phyloP scores from a whole-genome alignment of 352 stramenopile genomes.

The Peronospora destructor region DNA sequence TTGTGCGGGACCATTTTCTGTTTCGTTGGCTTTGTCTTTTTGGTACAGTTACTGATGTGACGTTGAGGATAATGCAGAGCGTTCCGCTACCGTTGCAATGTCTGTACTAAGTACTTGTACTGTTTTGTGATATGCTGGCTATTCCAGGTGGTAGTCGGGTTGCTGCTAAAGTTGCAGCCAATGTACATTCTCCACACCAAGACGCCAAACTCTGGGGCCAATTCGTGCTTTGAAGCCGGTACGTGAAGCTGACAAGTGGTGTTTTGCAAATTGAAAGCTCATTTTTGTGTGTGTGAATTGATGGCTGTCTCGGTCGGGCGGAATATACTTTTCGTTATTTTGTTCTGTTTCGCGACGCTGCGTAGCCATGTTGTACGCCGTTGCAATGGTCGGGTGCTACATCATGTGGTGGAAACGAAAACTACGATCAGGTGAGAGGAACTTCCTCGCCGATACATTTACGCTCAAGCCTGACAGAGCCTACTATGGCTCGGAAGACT shows the following conservation, averaged over 20 bases:
- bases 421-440: conserved; percentile 30
- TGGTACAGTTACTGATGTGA: conserved; percentile 33
- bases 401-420: conserved; percentile 54
- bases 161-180: conserved; percentile 67
- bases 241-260: too few relatives aligned
- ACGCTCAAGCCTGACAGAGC: conserved; percentile 44
- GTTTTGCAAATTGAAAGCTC: background rate
- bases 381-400: conserved; percentile 42
- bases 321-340: background rate
- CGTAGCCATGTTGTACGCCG: conserved; percentile 51
- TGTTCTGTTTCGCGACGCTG: background rate
- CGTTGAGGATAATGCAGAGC: conserved; percentile 4
- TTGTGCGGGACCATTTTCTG: conserved; percentile 73
- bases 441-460: conserved; percentile 38
- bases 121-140: conserved; percentile 3
- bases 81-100: too few relatives aligned
- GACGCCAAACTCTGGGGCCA: conserved; percentile 61
- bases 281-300: conserved; percentile 4
- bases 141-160: conserved; percentile 54
- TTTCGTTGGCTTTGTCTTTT: conserved; percentile 73
- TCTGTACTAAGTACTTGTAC: background rate
- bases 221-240: conserved; percentile 76
- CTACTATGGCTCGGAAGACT: conserved; percentile 63
- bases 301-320: conserved; percentile 1
- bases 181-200: conserved; percentile 68